Conservation (phyloP, 352 stramenopile species). For the Aphanomyces euteiches region DNA sequence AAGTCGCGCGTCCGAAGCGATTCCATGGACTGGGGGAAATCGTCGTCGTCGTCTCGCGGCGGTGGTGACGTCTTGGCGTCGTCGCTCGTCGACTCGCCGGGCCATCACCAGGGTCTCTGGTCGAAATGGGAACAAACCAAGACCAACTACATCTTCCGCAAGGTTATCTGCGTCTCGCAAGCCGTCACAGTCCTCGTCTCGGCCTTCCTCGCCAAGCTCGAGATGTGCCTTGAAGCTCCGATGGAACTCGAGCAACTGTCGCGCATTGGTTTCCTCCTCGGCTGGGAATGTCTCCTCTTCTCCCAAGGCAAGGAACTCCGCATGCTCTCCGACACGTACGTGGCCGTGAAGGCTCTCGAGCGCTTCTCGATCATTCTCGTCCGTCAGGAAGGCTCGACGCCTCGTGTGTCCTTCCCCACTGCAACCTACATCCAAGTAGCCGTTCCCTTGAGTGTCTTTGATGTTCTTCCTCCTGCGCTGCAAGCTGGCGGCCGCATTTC, state of each 20-base stretch:
- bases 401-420: conserved; percentile 3
- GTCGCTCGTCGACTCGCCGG: background rate
- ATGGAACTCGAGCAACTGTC: conserved; percentile 67
- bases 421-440: conserved; percentile 36
- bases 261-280: conserved; percentile 80
- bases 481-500: conserved; percentile 65
- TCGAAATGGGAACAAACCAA: conserved; percentile 26
- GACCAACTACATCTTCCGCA: conserved; percentile 74
- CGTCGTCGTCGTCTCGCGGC: background rate
- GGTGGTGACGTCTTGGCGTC: background rate
- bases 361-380: conserved; percentile 74
- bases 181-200: conserved; percentile 78
- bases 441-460: conserved; percentile 57
- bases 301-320: conserved; percentile 92
- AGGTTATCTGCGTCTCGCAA: conserved; percentile 78
- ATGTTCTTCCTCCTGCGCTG: conserved; percentile 50
- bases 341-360: conserved; percentile 84
- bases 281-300: conserved; percentile 93
- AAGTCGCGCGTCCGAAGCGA: conserved; percentile 13
- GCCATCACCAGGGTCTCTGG: conserved; percentile 7
- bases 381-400: background rate
- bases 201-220: conserved; percentile 73
- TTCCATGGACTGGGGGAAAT: background rate
- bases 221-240: conserved; percentile 57
- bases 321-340: conserved; percentile 92